Evolutionary conservation across 306 rosid genomes (phyloP).

Genomic region (Lathyrus aphaca): DNA sequence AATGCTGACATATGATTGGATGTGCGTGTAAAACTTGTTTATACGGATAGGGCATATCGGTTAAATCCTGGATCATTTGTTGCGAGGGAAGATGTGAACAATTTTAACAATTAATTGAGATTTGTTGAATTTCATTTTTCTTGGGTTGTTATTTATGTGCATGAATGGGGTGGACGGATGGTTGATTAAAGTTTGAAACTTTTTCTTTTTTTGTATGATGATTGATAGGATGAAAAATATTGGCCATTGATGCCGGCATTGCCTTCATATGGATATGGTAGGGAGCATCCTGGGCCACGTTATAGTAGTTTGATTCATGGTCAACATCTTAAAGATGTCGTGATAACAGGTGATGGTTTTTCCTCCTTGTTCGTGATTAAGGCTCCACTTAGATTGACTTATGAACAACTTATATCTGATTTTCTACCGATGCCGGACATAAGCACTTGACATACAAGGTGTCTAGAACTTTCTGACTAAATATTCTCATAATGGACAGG

Average conservation of each 20-base stretch:
- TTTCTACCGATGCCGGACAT: neutral
- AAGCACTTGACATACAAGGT: neutral
- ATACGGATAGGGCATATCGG: neutral
- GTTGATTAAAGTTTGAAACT: constrained; percentile 16
- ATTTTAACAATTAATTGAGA: neutral
- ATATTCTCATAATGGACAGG: constrained; percentile 56
- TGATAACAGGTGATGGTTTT: constrained; percentile 71
- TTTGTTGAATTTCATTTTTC: neutral
- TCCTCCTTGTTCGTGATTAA: neutral
- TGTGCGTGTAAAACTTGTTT: neutral
- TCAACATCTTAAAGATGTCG: constrained; percentile 87
- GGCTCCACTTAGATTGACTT: neutral
- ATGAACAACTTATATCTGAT: neutral
- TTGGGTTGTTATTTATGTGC: neutral
- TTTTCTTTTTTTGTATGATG: constrained; percentile 37
- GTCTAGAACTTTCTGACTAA: constrained; percentile 42
- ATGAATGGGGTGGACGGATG: neutral
- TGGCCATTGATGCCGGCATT: constrained; percentile 93
- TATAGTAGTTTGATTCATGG: constrained; percentile 90
- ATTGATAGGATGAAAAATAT: constrained; percentile 75
- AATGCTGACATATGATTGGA: neutral
- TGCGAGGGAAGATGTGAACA: neutral
- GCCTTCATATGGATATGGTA: constrained; percentile 97
- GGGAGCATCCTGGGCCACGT: constrained; percentile 90
- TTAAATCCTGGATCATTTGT: neutral